A percentile compares a stretch with the other conserved stretches of the same genome.
phyloP scores from a whole-genome alignment of 31 red algal species.

The Odonthalia washingtoniensis region DNA sequence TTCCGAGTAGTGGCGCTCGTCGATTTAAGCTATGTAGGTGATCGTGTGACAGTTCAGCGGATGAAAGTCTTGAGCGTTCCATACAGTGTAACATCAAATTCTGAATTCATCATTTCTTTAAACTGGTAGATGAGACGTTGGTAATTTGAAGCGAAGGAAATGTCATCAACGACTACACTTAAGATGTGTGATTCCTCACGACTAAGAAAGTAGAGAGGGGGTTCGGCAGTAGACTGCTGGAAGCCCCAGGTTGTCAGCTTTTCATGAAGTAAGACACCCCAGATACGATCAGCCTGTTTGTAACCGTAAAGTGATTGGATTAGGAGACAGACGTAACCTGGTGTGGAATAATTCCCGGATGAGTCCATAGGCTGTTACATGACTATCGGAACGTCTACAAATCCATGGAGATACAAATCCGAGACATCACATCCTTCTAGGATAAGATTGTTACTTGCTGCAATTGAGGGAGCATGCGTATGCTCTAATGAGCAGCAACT shows the following conservation, averaged over 20 bases:
- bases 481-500: conserved; percentile 1
- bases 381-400: conserved; percentile 10
- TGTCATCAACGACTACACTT: too few relatives aligned
- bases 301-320: conserved; percentile 6
- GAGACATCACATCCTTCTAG: conserved; percentile 30
- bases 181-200: neutral
- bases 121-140: too few relatives aligned
- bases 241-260: conserved; percentile 18
- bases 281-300: too few relatives aligned
- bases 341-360: neutral
- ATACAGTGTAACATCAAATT: conserved; percentile 50
- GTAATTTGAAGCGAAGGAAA: too few relatives aligned
- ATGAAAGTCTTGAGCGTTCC: conserved; percentile 22
- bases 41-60: neutral
- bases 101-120: too few relatives aligned
- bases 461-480: conserved; percentile 23
- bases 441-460: neutral
- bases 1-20: neutral
- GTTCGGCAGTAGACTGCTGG: neutral
- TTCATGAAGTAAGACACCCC: conserved; percentile 13
- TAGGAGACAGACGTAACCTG: neutral
- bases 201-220: neutral
- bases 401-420: conserved; percentile 18
- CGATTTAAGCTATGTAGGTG: too few relatives aligned
- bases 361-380: conserved; percentile 44